Evolutionary conservation across 345 rosid genomes (phyloP), one percentile per base, ranked within the genome.

Genomic region (Acer yangbiense): DNA sequence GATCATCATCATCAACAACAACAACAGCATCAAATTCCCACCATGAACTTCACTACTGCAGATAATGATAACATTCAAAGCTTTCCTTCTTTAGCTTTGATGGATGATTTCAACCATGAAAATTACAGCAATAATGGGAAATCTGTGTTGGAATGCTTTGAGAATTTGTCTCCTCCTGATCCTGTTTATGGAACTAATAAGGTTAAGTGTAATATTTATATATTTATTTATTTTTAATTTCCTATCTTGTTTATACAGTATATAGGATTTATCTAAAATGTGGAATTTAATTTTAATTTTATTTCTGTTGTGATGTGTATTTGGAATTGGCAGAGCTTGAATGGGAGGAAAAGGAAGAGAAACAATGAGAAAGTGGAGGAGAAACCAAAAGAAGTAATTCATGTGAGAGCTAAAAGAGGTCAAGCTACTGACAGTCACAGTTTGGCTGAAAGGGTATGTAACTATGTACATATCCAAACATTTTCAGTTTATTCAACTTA

Each of bases 341-440:
- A 57, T 57, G 65, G 83, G 75, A 85, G 78, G 43, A 86, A 86
- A 66, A 81, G 88, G 81, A 85, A 84, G 83, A 82, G 76, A 71
- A 76, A 72, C 60, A 54, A 48, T 41, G 80, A 73, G 13, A 75
- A 43, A 12, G 64, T 52, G 46, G 5, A 39, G 74, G 76, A 81
- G 64, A 83, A 85, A 60, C 83, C 78, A 68, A 79, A 78, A 65
- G 90, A 84, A 81, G 91, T 90, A 7, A 74, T 90, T 66, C 92
- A 87, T 87, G 91, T 90, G 20, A 88, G 92, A 78, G 94, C 94
- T 14, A 90, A 85, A 83, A 78, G 94, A 83, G 94, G 94, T 60
- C 91, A 90, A 87, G 94, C 94, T 77, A 90, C 94, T 57, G 94
- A 88, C 76, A 88, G 90, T 72, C 94, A 90, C 77, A 90, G 94